Percentiles rank a stretch among this genome's conserved stretches.
Conservation (phyloP, 305 asterid genomes). For the Stenogyne calaminthoides region DNA sequence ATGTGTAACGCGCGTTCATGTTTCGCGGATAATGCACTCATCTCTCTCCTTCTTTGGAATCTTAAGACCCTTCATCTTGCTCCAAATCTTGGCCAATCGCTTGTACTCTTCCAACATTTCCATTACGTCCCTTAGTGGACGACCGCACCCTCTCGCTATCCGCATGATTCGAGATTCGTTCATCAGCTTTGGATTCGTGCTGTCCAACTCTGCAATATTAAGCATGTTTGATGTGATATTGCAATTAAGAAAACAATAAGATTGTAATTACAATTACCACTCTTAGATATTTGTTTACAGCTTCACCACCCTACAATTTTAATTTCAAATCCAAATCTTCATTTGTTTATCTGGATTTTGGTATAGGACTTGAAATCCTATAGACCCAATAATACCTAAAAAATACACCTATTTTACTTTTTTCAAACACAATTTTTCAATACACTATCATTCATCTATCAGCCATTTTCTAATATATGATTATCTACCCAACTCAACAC, state of each 20-base stretch:
- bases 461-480: no score
- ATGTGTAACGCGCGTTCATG: slow-evolving; percentile 93
- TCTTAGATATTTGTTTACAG: no score
- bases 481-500: no score
- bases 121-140: slow-evolving; percentile 74
- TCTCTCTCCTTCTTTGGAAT: slow-evolving; percentile 97
- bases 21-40: slow-evolving; percentile 87
- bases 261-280: no score
- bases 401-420: no score
- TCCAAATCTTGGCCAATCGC: slow-evolving; percentile 81
- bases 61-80: slow-evolving; percentile 99
- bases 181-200: slow-evolving; percentile 86
- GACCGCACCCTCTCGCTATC: slow-evolving; percentile 92
- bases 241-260: neutral
- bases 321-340: no score
- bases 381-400: no score
- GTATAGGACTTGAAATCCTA: no score
- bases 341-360: no score
- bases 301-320: no score
- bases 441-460: no score
- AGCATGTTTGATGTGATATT: neutral
- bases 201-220: slow-evolving; percentile 75
- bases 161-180: slow-evolving; percentile 80
- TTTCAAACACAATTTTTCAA: no score
- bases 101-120: slow-evolving; percentile 97